These are phyloP conservation scores for Magnusiomyces clavatus DNA, from an alignment of 1,139 yeast genomes.

Conservation along the genomic window DNA sequence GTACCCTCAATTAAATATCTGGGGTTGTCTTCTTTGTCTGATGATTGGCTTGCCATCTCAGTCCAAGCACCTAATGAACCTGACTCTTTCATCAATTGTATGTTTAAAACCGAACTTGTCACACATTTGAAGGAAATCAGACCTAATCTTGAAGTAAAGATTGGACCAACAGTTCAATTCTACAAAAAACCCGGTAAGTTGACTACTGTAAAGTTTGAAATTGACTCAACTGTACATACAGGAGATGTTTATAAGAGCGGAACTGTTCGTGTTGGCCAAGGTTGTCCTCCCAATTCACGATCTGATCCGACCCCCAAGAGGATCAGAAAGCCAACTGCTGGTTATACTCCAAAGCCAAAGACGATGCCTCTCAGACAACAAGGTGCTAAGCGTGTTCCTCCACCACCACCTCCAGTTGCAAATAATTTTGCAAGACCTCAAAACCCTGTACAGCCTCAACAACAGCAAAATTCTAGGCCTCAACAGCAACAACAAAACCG, in stretches of 20 bases:
- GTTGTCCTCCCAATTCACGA: constrained; percentile 62
- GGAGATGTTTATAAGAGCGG: constrained; percentile 85
- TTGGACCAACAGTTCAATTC: constrained; percentile 71
- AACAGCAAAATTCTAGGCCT: no score
- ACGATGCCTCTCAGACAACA: constrained; percentile 17
- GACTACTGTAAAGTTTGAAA: constrained; percentile 62
- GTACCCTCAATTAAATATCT: constrained; percentile 54
- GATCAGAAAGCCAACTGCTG: constrained; percentile 24
- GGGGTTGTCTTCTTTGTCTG: constrained; percentile 69
- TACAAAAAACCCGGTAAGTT: constrained; percentile 81
- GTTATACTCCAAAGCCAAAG: constrained; percentile 13
- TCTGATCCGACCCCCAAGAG: constrained; percentile 69
- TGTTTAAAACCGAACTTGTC: constrained; percentile 82
- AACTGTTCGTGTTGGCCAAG: constrained; percentile 72
- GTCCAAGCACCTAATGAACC: constrained; percentile 46
- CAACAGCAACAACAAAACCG: constrained; percentile 19
- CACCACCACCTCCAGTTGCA: constrained; percentile 25
- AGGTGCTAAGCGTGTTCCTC: constrained; percentile 15
- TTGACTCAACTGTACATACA: constrained; percentile 46
- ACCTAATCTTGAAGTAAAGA: constrained; percentile 50
- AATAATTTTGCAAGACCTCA: constrained; percentile 27
- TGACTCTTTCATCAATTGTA: constrained; percentile 72
- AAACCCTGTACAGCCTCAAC: constrained; percentile 20
- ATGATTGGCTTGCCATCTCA: constrained; percentile 86
- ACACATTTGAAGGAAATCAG: constrained; percentile 65